phyloP scores from a whole-genome alignment of 2,329 filamentous ascomycete genomes.

The Xylariaceae sp. region DNA sequence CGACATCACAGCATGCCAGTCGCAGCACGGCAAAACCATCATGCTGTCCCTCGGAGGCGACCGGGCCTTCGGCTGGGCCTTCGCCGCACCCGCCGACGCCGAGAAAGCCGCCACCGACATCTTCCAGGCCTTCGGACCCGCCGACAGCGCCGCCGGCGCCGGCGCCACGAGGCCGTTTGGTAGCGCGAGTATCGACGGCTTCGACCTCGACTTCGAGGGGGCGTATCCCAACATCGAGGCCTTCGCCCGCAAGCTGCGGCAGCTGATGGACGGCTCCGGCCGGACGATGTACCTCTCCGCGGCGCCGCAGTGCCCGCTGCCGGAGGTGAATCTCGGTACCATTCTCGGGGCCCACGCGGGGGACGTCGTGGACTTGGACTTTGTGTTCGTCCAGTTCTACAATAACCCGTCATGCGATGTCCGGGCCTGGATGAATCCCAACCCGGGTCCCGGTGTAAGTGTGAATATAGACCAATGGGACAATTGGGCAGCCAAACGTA shows the following conservation, averaged over 20 bases:
- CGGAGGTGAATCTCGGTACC: slow-evolving; percentile 54
- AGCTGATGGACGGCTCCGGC: slow-evolving; percentile 45
- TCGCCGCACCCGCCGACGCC: too few species aligned
- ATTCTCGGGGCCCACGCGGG: slow-evolving; percentile 53
- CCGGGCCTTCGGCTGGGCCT: slow-evolving; percentile 70
- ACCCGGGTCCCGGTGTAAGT: slow-evolving; percentile 40
- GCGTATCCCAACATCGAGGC: slow-evolving; percentile 53
- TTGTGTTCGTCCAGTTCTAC: slow-evolving; percentile 63
- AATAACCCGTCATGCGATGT: slow-evolving; percentile 66
- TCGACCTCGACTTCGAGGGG: slow-evolving; percentile 73
- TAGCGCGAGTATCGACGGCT: slow-evolving; percentile 62
- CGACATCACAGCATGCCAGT: slow-evolving; percentile 59
- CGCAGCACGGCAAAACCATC: slow-evolving; percentile 64
- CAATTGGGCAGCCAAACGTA: slow-evolving; percentile 62
- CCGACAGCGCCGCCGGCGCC: too few species aligned
- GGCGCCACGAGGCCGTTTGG: too few species aligned
- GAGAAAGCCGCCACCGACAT: too few species aligned
- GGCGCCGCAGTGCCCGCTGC: slow-evolving; percentile 65
- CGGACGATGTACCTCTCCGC: slow-evolving; percentile 58
- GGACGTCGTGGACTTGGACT: slow-evolving; percentile 55
- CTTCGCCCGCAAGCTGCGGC: slow-evolving; percentile 56
- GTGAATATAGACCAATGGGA: slow-evolving; percentile 65
- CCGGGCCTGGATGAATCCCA: slow-evolving; percentile 43
- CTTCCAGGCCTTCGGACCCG: too few species aligned
- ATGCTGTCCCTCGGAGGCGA: slow-evolving; percentile 67